Conservation (phyloP, 495 filamentous ascomycete species). For the Apodospora peruviana region DNA sequence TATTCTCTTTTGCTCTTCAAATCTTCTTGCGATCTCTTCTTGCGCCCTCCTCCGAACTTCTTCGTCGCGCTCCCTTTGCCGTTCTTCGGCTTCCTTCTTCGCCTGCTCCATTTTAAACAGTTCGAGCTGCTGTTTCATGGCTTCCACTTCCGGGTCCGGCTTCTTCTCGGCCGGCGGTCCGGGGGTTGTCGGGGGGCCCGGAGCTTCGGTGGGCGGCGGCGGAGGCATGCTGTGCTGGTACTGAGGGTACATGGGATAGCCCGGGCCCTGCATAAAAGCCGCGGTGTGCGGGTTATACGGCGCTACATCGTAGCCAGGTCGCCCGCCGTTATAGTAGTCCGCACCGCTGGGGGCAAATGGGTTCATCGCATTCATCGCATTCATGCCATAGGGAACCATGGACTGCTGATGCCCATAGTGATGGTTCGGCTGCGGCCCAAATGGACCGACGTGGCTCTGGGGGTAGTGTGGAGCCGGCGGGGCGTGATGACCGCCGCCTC, state of each 20-base stretch:
- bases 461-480: slow-evolving; percentile 23
- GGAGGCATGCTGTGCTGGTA: slow-evolving; percentile 37
- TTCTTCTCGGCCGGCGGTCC: slow-evolving; percentile 29
- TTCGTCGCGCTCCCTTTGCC: slow-evolving; percentile 38
- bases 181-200: slow-evolving; percentile 26
- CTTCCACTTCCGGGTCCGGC: slow-evolving; percentile 40
- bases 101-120: slow-evolving; percentile 29
- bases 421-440: slow-evolving; percentile 16
- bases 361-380: slow-evolving; percentile 35
- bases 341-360: slow-evolving; percentile 37
- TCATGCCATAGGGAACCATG: slow-evolving; percentile 38
- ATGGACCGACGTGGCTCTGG: slow-evolving; percentile 35
- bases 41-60: slow-evolving; percentile 32
- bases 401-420: slow-evolving; percentile 19
- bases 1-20: slow-evolving; percentile 1
- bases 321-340: slow-evolving; percentile 32
- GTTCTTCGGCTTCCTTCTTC: slow-evolving; percentile 32
- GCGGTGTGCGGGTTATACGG: slow-evolving; percentile 29
- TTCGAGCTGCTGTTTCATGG: slow-evolving; percentile 35
- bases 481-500: slow-evolving; percentile 18
- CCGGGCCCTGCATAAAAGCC: slow-evolving; percentile 23
- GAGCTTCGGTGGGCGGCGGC: slow-evolving; percentile 40
- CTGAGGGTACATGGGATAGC: slow-evolving; percentile 26
- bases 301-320: slow-evolving; percentile 40
- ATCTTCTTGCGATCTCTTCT: slow-evolving; percentile 29